Evolutionary conservation across 1,284 basidiomycete genomes (phyloP).

Genomic region (Apiotrichum veenhuisii): DNA sequence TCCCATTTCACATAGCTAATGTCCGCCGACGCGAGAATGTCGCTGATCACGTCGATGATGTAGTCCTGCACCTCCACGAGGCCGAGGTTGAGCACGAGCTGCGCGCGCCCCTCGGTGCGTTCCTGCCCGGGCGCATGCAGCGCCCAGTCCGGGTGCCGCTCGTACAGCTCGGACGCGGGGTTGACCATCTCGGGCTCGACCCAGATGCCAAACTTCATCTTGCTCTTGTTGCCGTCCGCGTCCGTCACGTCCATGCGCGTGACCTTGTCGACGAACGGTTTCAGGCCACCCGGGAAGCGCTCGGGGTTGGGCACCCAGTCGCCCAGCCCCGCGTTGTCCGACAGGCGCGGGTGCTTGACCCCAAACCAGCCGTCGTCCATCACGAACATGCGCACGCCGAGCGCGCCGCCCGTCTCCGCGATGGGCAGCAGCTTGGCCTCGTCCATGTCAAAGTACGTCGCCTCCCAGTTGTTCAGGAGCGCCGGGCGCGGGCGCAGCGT

Average conservation of each 20-base stretch:
- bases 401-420: constrained; percentile 22
- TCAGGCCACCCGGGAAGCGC: constrained; percentile 31
- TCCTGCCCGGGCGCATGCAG: constrained; percentile 20
- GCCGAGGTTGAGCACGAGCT: constrained; percentile 36
- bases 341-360: constrained; percentile 26
- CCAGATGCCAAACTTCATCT: constrained; percentile 36
- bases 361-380: constrained; percentile 46
- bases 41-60: constrained; percentile 25
- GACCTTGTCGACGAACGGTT: constrained; percentile 21
- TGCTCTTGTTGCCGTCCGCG: neutral
- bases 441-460: constrained; percentile 34
- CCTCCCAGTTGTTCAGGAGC: constrained; percentile 42
- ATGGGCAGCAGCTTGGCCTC: constrained; percentile 21
- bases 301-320: constrained; percentile 33
- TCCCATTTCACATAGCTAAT: constrained; percentile 44
- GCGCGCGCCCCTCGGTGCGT: constrained; percentile 27
- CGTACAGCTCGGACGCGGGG: constrained; percentile 29
- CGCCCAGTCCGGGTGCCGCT: constrained; percentile 36
- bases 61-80: constrained; percentile 31
- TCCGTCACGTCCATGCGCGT: neutral
- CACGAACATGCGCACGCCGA: constrained; percentile 36
- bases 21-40: constrained; percentile 22
- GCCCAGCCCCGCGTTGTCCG: constrained; percentile 29
- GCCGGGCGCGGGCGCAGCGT: constrained; percentile 22
- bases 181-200: constrained; percentile 45